A percentile compares a stretch with the other conserved stretches of the same genome.
These are phyloP conservation scores for Geoglossum cookeanum DNA, from an alignment of 2,329 filamentous ascomycete species.

Conservation along the genomic window DNA sequence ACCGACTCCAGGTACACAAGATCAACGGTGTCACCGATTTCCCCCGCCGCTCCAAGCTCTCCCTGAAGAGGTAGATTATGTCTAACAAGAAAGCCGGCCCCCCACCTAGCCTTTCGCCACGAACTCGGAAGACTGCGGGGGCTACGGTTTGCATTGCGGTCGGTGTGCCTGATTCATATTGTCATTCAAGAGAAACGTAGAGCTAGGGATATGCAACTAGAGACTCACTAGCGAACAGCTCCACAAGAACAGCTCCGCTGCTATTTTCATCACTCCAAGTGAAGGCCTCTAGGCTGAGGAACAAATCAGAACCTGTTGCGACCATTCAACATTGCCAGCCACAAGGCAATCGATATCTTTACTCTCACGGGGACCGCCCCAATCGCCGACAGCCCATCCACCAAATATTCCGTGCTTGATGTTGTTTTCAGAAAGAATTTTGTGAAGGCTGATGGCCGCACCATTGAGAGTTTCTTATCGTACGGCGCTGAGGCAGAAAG, in stretches of 20 bases:
- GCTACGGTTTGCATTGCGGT: background rate
- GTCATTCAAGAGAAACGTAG: background rate
- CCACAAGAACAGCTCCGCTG: constrained; percentile 7
- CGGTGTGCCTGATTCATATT: background rate
- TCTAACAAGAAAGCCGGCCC: constrained; percentile 6
- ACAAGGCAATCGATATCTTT: constrained; percentile 11
- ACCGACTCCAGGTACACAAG: constrained; percentile 3
- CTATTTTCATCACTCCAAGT: constrained; percentile 9
- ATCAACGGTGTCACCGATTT: constrained; percentile 13
- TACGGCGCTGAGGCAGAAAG: background rate
- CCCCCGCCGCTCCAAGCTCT: constrained; percentile 11
- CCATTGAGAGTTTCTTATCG: constrained; percentile 7
- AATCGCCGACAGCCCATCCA: constrained; percentile 8
- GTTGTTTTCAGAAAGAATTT: constrained; percentile 5
- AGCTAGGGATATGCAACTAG: constrained; percentile 3
- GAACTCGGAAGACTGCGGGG: background rate
- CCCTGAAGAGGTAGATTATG: constrained; percentile 13
- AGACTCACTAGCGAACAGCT: constrained; percentile 9
- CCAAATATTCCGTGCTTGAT: constrained; percentile 10
- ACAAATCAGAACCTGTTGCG: constrained; percentile 7
- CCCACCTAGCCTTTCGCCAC: background rate
- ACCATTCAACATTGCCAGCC: constrained; percentile 7
- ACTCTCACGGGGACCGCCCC: constrained; percentile 9
- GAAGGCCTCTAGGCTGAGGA: constrained; percentile 7
- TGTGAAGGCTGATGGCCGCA: constrained; percentile 10